phyloP scores from a whole-genome alignment of 31 red algal species.

The Odonthalia washingtoniensis region DNA sequence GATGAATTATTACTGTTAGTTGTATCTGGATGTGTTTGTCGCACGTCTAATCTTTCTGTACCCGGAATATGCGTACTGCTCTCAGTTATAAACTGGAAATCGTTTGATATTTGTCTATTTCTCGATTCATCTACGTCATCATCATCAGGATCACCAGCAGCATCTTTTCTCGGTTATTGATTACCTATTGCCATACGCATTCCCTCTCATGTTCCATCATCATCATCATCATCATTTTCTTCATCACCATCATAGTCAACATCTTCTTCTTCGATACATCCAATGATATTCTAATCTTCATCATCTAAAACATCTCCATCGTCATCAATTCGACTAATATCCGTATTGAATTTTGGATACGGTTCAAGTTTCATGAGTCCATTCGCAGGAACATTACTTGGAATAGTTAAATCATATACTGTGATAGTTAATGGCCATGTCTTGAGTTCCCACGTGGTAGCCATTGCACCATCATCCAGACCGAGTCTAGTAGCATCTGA shows the following conservation, averaged over 20 bases:
- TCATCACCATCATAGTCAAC: not conserved
- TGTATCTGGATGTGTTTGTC: too few species aligned
- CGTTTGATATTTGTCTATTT: too few species aligned
- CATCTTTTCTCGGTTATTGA: too few species aligned
- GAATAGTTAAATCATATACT: not conserved
- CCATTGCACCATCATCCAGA: slow-evolving; percentile 6
- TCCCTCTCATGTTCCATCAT: not conserved
- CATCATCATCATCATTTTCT: not conserved
- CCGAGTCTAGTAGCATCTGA: slow-evolving; percentile 1
- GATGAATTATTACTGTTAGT: too few species aligned
- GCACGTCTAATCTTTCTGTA: too few species aligned
- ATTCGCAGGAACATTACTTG: not conserved
- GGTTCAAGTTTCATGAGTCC: not conserved
- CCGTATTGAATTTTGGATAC: not conserved
- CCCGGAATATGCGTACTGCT: too few species aligned
- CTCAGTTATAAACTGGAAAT: too few species aligned
- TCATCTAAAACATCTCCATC: not conserved
- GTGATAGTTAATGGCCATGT: slow-evolving; percentile 24
- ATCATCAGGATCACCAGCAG: too few species aligned
- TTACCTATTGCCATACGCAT: not conserved
- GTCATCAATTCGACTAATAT: not conserved
- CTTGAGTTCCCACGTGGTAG: not conserved
- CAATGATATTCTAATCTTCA: not conserved
- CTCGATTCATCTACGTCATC: too few species aligned
- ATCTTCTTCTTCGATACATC: not conserved